Conservation (phyloP, 1,139 yeast species). For the Diutina ranongensis region DNA sequence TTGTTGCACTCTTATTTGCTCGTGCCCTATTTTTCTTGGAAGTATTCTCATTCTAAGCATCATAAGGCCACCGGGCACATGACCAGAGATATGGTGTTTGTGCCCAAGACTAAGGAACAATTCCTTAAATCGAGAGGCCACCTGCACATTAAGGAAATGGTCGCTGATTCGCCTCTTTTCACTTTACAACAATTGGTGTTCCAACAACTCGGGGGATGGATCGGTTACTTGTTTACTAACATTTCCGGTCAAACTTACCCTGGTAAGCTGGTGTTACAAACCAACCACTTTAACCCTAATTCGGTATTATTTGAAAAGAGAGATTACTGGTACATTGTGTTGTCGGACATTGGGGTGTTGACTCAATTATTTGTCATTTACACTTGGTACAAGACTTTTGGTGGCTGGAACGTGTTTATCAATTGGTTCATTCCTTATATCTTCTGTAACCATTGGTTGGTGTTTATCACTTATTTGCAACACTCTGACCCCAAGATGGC, state of each 20-base stretch:
- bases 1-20: conserved; percentile 43
- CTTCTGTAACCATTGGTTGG: conserved; percentile 55
- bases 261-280: conserved; percentile 39
- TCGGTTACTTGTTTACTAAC: conserved; percentile 34
- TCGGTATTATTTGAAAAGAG: conserved; percentile 43
- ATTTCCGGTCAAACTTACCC: conserved; percentile 41
- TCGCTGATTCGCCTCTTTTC: conserved; percentile 44
- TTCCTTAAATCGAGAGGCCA: conserved; percentile 18
- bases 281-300: conserved; percentile 41
- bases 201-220: conserved; percentile 49
- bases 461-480: conserved; percentile 49
- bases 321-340: conserved; percentile 42
- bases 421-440: conserved; percentile 47
- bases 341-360: conserved; percentile 44
- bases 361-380: conserved; percentile 28
- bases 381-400: conserved; percentile 36
- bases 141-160: conserved; percentile 28
- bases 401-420: conserved; percentile 34
- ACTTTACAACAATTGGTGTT: conserved; percentile 31
- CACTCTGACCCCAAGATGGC: conserved; percentile 50
- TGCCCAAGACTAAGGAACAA: conserved; percentile 42
- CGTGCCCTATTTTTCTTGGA: conserved; percentile 57
- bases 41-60: conserved; percentile 47
- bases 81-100: conserved; percentile 50
- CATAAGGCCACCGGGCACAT: conserved; percentile 56